phyloP scores from a whole-genome alignment of 2,329 filamentous ascomycete genomes.

The Fusarium illudens region DNA sequence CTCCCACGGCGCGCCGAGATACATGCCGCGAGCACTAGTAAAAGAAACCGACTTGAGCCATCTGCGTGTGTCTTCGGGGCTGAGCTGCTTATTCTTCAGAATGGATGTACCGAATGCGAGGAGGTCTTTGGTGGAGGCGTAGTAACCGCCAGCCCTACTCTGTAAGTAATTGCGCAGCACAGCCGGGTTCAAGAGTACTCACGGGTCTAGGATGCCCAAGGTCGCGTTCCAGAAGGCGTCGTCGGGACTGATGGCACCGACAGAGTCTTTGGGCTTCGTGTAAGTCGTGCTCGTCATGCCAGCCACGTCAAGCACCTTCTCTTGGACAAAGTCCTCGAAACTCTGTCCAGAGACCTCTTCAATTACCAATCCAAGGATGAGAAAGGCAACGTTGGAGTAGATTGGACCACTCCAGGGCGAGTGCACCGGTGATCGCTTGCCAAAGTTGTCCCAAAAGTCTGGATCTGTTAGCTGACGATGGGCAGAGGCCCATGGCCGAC shows the following conservation, averaged over 20 bases:
- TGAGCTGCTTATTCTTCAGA: slow-evolving; percentile 1
- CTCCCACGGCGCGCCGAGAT: slow-evolving; percentile 6
- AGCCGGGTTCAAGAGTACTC: not conserved
- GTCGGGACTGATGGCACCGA: not conserved
- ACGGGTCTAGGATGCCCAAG: slow-evolving; percentile 6
- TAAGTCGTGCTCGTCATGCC: slow-evolving; percentile 16
- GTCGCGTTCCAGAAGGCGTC: slow-evolving; percentile 10
- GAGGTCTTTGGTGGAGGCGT: slow-evolving; percentile 14
- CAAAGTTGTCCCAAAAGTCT: slow-evolving; percentile 21
- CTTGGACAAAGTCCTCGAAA: not conserved
- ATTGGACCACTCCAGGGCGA: not conserved
- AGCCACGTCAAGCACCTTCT: slow-evolving; percentile 7
- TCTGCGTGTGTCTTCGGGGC: not conserved
- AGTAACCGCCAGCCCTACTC: slow-evolving; percentile 6
- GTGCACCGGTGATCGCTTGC: not conserved
- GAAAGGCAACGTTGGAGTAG: slow-evolving; percentile 5
- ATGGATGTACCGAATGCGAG: slow-evolving; percentile 10
- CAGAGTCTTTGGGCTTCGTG: slow-evolving; percentile 11
- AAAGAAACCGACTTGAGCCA: slow-evolving; percentile 13
- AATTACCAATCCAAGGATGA: slow-evolving; percentile 2
- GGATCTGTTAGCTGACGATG: not conserved
- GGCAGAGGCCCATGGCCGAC: not conserved
- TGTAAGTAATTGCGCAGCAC: not conserved
- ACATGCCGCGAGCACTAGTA: not conserved
- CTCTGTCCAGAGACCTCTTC: slow-evolving; percentile 4